Conservation (phyloP, 2,329 filamentous ascomycete species). For the Trichoderma hamatum region DNA sequence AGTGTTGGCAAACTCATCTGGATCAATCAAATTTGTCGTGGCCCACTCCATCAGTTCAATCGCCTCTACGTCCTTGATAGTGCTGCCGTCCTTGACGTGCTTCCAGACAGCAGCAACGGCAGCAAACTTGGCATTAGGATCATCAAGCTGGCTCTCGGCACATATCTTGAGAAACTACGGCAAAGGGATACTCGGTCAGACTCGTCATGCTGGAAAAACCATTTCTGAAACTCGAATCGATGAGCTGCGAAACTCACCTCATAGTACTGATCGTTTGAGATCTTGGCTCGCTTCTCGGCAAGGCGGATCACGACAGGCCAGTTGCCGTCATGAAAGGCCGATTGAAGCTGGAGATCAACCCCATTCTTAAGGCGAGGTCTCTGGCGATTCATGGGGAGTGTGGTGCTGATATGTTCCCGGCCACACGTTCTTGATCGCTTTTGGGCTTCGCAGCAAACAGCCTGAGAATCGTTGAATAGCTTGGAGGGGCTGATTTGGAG, state of each 20-base stretch:
- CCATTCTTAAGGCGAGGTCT: constrained; percentile 50
- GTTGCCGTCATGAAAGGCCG: constrained; percentile 57
- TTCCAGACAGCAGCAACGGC: constrained; percentile 50
- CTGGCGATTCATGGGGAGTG: constrained; percentile 40
- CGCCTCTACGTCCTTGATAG: constrained; percentile 53
- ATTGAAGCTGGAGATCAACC: constrained; percentile 58
- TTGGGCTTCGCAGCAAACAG: neutral
- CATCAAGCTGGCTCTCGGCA: constrained; percentile 57
- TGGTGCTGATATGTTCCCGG: neutral
- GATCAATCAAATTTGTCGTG: constrained; percentile 42
- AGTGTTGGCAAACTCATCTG: constrained; percentile 49
- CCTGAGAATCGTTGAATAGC: constrained; percentile 7
- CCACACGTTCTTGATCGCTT: constrained; percentile 4
- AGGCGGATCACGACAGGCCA: constrained; percentile 56
- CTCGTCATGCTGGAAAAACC: neutral
- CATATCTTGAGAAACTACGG: constrained; percentile 52
- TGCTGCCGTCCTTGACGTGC: constrained; percentile 50
- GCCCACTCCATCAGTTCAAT: constrained; percentile 61
- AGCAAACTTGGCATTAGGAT: constrained; percentile 49
- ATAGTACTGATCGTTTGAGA: constrained; percentile 58
- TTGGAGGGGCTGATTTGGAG: constrained; percentile 18
- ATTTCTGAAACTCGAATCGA: neutral
- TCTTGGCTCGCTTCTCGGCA: constrained; percentile 54
- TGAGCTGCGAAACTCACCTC: constrained; percentile 46
- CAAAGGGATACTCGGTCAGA: constrained; percentile 36